These are phyloP conservation scores for Blastomyces parvus DNA, from an alignment of 2,329 filamentous ascomycete species.

Conservation along the genomic window DNA sequence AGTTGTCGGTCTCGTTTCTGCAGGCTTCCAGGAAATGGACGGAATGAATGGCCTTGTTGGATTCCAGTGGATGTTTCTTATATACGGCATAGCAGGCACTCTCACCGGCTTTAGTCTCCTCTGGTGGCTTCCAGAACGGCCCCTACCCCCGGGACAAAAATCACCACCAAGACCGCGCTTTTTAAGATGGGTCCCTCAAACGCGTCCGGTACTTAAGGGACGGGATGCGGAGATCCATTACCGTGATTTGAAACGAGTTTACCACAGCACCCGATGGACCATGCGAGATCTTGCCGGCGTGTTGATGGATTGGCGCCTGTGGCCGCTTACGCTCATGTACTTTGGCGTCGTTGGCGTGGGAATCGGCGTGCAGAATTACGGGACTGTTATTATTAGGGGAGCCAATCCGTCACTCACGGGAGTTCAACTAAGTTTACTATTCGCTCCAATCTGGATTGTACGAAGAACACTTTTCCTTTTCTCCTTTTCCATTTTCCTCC, in stretches of 20 bases:
- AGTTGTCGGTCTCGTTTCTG: slow-evolving; percentile 80
- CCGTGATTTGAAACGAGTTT: slow-evolving; percentile 68
- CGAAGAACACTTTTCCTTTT: slow-evolving; percentile 27
- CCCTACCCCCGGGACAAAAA: slow-evolving; percentile 52
- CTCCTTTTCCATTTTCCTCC: not conserved
- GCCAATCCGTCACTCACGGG: slow-evolving; percentile 65
- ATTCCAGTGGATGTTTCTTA: slow-evolving; percentile 63
- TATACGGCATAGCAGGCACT: slow-evolving; percentile 70
- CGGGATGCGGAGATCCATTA: slow-evolving; percentile 77
- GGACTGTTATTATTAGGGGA: slow-evolving; percentile 71
- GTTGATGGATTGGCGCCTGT: slow-evolving; percentile 76
- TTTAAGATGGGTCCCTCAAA: slow-evolving; percentile 57
- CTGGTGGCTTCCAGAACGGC: slow-evolving; percentile 86
- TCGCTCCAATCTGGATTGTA: slow-evolving; percentile 87
- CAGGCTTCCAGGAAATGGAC: slow-evolving; percentile 88
- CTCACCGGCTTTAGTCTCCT: slow-evolving; percentile 63
- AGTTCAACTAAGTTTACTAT: slow-evolving; percentile 69
- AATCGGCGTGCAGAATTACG: slow-evolving; percentile 81
- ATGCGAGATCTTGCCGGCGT: slow-evolving; percentile 60
- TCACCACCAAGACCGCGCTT: slow-evolving; percentile 26
- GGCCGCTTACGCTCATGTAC: slow-evolving; percentile 83
- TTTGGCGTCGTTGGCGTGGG: slow-evolving; percentile 90
- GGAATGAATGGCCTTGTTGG: slow-evolving; percentile 65
- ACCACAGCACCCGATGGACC: slow-evolving; percentile 65
- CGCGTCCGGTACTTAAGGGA: slow-evolving; percentile 61